Evolutionary conservation across 1,284 basidiomycete genomes (phyloP).

Genomic region (Mycosarcoma mackinlayi): DNA sequence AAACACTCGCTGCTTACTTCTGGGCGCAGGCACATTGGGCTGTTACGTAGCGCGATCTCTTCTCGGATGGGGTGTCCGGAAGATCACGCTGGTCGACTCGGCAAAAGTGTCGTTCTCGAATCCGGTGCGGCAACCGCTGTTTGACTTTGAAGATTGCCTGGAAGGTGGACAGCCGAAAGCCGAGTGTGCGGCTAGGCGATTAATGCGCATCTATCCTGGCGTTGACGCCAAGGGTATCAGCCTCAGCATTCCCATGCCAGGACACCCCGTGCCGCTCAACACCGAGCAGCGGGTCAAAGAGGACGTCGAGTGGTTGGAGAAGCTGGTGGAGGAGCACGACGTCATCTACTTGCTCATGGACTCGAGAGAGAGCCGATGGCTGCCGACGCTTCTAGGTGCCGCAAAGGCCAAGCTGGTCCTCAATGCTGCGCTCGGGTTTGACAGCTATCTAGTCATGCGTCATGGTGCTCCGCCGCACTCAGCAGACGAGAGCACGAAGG

Average conservation of each 20-base stretch:
- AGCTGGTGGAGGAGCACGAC: slow-evolving; percentile 84
- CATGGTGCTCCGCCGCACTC: slow-evolving; percentile 77
- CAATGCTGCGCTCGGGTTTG: slow-evolving; percentile 95
- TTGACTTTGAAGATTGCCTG: slow-evolving; percentile 93
- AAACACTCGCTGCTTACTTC: slow-evolving; percentile 80
- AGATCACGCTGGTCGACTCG: slow-evolving; percentile 91
- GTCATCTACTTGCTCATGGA: slow-evolving; percentile 96
- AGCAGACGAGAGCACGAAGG: neutral
- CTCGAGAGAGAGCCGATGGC: slow-evolving; percentile 92
- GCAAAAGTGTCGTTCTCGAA: slow-evolving; percentile 93
- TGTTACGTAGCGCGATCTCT: slow-evolving; percentile 97
- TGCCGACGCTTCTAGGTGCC: slow-evolving; percentile 88
- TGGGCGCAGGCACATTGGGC: slow-evolving; percentile 94
- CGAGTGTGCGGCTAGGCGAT: slow-evolving; percentile 83
- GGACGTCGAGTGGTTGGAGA: slow-evolving; percentile 79
- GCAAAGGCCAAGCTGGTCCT: slow-evolving; percentile 90
- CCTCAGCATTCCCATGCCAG: slow-evolving; percentile 94
- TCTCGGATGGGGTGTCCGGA: slow-evolving; percentile 84
- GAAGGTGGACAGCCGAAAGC: slow-evolving; percentile 93
- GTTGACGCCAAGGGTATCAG: slow-evolving; percentile 81
- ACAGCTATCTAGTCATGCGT: slow-evolving; percentile 95
- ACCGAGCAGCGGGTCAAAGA: slow-evolving; percentile 74
- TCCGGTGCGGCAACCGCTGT: slow-evolving; percentile 94
- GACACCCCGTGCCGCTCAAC: slow-evolving; percentile 79
- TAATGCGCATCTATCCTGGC: slow-evolving; percentile 91